Base-by-base conservation (phyloP, 345 rosid genomes). In the Acer campestre region DNA sequence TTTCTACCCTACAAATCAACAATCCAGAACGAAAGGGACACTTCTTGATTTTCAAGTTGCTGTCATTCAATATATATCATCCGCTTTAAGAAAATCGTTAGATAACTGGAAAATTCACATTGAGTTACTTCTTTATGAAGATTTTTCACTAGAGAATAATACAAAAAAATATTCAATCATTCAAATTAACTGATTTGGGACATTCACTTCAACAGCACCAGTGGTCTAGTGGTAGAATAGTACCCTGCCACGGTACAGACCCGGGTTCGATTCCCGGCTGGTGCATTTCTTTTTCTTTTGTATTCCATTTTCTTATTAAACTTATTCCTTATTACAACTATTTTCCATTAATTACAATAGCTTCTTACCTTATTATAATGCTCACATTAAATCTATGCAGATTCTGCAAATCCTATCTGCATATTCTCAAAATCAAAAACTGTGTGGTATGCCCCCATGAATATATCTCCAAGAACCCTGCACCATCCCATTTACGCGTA, bases 391-490 rank as follows among this genome's bases (percentile, higher is more conserved):
- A 64, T 61, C 31, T 70, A 79, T 46, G 87, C 86, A 35, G 90
- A 81, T 51, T 82, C 72, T 16, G 93, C 91, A 80, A 90, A 88
- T 77, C 93, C 93, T 44, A 88, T 42, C 55, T 82, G 79, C 58
- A 67, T 81, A 75, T 88, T 90, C 22, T 86, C 89, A 7, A 76
- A 88, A 72, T 90, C 93, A 51, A 88, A 90, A 35, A 88, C 86
- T 3, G 93, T 81, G 75, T 90, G 93, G 72, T 88, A 90, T 56
- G 88, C 88, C 68, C 88, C 85, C 81, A 90, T 51, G 81, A 90
- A 90, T 46, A 80, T 77, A 53, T 86, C 87, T 49, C 93, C 93
- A 10, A 90, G 81, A 65, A 90, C 80, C 91, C 93, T 90, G 85
- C 82, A 73, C 11, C 10, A 66, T 25, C 48, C 48, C 27, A 35